Percentiles rank a stretch among this genome's conserved stretches.
Conservation (phyloP, 129 eudicot species). For the Chrysanthemum lavandulifolium region DNA sequence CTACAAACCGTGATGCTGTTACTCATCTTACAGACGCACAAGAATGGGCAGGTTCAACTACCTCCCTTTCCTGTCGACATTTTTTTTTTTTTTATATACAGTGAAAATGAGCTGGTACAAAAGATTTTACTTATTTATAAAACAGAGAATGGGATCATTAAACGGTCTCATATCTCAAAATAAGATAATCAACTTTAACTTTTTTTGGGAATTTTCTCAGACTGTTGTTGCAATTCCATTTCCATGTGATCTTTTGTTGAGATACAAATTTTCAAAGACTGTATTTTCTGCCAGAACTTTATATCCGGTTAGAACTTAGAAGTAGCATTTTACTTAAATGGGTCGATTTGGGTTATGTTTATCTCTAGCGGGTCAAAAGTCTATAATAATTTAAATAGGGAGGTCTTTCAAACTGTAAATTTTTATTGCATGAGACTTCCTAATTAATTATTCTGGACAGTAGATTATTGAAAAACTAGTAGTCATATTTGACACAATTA, state of each 20-base stretch:
- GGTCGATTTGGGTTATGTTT: too few relatives aligned
- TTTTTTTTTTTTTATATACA: background rate
- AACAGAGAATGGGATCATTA: background rate
- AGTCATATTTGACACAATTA: too few relatives aligned
- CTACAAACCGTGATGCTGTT: conserved; percentile 97
- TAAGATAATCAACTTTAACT: background rate
- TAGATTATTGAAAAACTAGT: too few relatives aligned
- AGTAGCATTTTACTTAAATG: background rate
- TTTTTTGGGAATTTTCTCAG: conserved; percentile 3
- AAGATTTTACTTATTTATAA: background rate
- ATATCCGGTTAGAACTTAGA: background rate
- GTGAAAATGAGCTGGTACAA: background rate
- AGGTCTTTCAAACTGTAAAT: too few relatives aligned
- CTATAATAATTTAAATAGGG: too few relatives aligned
- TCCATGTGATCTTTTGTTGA: background rate
- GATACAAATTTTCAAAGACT: background rate
- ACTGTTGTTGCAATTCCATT: conserved; percentile 1
- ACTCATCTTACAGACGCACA: conserved; percentile 98
- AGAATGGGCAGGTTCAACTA: conserved; percentile 95
- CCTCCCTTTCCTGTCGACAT: conserved; percentile 10
- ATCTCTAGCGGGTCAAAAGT: too few relatives aligned
- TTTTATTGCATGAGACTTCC: too few relatives aligned
- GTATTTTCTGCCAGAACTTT: conserved; percentile 5
- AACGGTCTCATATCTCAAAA: conserved; percentile 8
- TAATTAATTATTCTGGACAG: too few relatives aligned